Evolutionary conservation across 139 green algal species (phyloP).

Genomic region (Picochlorum sp.): DNA sequence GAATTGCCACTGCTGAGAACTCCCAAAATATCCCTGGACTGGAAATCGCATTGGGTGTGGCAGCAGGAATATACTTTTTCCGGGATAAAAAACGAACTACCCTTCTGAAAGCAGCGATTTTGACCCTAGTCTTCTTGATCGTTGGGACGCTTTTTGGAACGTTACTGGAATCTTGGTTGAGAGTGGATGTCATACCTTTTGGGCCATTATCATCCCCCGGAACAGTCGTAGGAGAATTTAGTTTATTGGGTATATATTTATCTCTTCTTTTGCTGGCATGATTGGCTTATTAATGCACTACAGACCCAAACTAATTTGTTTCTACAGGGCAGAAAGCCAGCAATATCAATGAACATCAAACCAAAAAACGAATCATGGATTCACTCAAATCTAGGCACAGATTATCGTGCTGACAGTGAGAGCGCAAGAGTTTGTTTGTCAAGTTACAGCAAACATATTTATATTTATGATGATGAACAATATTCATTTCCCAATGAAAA

Average conservation of each 20-base stretch:
- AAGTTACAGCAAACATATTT: too few relatives aligned
- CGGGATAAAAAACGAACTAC: conserved; percentile 56
- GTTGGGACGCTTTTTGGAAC: conserved; percentile 54
- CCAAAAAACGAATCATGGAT: too few relatives aligned
- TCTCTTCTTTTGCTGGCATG: conserved; percentile 11
- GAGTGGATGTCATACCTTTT: conserved; percentile 78
- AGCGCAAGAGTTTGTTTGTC: too few relatives aligned
- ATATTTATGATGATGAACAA: too few relatives aligned
- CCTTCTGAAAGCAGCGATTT: conserved; percentile 27
- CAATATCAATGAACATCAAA: too few relatives aligned
- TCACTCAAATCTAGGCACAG: too few relatives aligned
- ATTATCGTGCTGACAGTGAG: too few relatives aligned
- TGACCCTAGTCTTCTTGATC: conserved; percentile 48
- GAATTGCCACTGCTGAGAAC: conserved; percentile 26
- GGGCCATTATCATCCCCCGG: conserved; percentile 57
- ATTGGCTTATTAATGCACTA: too few relatives aligned
- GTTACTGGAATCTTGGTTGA: conserved; percentile 60
- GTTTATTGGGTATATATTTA: conserved; percentile 1
- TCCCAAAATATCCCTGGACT: conserved; percentile 52
- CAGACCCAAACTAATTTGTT: too few relatives aligned
- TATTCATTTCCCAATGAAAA: too few relatives aligned
- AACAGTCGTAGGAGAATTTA: conserved; percentile 54
- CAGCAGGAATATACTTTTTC: conserved; percentile 61
- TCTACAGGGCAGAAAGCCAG: too few relatives aligned
- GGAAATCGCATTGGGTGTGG: conserved; percentile 62